Conservation (phyloP, 1,284 basidiomycete species). For the Phylloboletellus chloephorus region DNA sequence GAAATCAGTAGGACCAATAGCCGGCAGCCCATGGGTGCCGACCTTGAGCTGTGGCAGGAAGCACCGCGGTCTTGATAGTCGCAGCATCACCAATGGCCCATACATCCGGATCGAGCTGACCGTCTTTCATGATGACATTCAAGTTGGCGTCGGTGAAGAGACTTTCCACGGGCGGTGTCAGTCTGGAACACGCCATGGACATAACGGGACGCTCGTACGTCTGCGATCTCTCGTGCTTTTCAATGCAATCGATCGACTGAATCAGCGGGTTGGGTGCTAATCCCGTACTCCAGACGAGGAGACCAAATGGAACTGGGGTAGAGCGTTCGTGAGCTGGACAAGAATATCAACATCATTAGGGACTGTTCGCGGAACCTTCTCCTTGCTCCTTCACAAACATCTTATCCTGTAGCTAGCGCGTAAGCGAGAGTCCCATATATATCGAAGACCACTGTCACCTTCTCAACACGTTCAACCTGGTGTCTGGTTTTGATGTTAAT, state of each 20-base stretch:
- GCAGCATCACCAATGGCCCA: conserved; percentile 83
- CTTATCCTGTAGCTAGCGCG: conserved; percentile 38
- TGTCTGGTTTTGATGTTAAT: conserved; percentile 74
- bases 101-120: conserved; percentile 62
- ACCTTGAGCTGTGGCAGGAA: conserved; percentile 85
- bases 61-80: conserved; percentile 50
- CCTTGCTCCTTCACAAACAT: conserved; percentile 61
- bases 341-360: conserved; percentile 18
- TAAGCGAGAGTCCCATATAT: conserved; percentile 17
- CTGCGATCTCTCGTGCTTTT: conserved; percentile 59
- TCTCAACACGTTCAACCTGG: conserved; percentile 74
- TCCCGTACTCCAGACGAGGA: conserved; percentile 85
- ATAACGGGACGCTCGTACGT: conserved; percentile 39
- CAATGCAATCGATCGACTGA: conserved; percentile 50
- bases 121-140: conserved; percentile 53
- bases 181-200: conserved; percentile 9
- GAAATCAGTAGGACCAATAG: conserved; percentile 15
- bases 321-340: conserved; percentile 13
- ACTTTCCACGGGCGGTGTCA: conserved; percentile 31
- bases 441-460: conserved; percentile 35
- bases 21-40: conserved; percentile 29
- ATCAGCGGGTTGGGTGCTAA: conserved; percentile 78
- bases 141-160: conserved; percentile 61
- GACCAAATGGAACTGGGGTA: conserved; percentile 69
- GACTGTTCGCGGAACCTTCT: conserved; percentile 39